Evolutionary conservation across 441 rosid genomes (phyloP).

Genomic region (Populus hybrid): DNA sequence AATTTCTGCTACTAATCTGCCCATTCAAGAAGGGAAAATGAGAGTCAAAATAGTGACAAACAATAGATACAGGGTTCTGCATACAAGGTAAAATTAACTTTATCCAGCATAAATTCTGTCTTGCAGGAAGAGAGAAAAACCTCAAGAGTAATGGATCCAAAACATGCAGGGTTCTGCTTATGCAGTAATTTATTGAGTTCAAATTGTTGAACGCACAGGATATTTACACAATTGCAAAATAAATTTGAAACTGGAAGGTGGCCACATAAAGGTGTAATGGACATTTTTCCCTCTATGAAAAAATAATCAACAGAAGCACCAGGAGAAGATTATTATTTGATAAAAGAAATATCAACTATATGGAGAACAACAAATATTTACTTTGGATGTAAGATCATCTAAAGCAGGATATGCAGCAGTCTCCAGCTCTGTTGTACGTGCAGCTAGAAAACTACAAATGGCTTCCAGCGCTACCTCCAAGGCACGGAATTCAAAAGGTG

Average conservation of each 20-base stretch:
- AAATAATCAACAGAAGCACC: background rate
- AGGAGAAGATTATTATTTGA: background rate
- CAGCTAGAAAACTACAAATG: slow-evolving; percentile 88
- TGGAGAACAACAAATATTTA: slow-evolving; percentile 23
- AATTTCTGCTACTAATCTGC: slow-evolving; percentile 93
- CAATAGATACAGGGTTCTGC: no score
- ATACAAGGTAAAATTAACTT: background rate
- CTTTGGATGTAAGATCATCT: slow-evolving; percentile 94
- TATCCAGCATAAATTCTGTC: background rate
- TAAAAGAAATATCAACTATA: background rate
- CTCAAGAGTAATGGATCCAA: background rate
- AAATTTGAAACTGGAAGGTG: background rate
- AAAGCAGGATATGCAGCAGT: slow-evolving; percentile 94
- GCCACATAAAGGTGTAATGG: no score
- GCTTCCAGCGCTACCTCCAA: slow-evolving; percentile 96
- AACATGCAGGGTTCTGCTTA: background rate
- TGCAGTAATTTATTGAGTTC: background rate
- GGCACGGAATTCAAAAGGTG: slow-evolving; percentile 93
- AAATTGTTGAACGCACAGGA: background rate
- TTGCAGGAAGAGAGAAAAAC: background rate
- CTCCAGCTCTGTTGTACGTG: slow-evolving; percentile 88
- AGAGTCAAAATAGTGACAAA: background rate
- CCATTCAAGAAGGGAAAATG: slow-evolving; percentile 4
- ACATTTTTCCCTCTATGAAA: background rate
- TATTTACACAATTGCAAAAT: background rate